Percentiles rank a stretch among this genome's conserved stretches.
Conservation (phyloP, 2,329 filamentous ascomycete species). For the Verticillium nubilum region DNA sequence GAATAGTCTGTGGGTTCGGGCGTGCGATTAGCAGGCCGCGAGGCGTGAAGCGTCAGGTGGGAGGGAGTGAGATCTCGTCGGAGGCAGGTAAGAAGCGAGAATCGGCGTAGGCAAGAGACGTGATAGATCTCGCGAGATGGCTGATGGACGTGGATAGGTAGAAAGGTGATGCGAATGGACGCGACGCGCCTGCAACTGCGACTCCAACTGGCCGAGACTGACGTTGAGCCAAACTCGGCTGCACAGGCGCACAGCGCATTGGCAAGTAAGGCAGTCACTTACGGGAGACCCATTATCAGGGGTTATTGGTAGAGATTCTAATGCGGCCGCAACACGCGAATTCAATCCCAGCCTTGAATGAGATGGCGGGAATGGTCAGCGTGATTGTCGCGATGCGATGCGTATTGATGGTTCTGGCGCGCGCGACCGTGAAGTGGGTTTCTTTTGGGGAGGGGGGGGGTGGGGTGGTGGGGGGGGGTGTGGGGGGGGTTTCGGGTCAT, state of each 20-base stretch:
- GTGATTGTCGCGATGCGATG: background rate
- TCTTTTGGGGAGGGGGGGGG: background rate
- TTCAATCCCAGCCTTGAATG: background rate
- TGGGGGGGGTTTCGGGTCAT: background rate
- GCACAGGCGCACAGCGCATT: constrained; percentile 6
- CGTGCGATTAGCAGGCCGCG: background rate
- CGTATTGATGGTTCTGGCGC: background rate
- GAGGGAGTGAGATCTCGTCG: background rate
- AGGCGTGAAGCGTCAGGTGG: background rate
- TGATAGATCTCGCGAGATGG: background rate
- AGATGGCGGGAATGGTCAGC: background rate
- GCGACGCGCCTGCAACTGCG: constrained; percentile 3
- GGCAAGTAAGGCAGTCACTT: constrained; percentile 23
- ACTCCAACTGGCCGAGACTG: constrained; percentile 4
- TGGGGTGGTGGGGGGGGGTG: no score
- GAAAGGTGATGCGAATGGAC: constrained; percentile 2
- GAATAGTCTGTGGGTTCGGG: constrained; percentile 31
- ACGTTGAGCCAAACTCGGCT: constrained; percentile 9
- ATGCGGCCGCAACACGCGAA: background rate
- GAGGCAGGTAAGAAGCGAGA: background rate
- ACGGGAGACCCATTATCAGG: constrained; percentile 39
- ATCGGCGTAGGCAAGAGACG: background rate
- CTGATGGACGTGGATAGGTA: background rate
- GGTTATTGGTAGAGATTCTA: background rate
- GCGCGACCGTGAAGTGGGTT: background rate